Evolutionary conservation across 371 early-diverging fungal species (phyloP), one percentile per base, ranked within the genome.

Genomic region (Rhizopus sp.): DNA sequence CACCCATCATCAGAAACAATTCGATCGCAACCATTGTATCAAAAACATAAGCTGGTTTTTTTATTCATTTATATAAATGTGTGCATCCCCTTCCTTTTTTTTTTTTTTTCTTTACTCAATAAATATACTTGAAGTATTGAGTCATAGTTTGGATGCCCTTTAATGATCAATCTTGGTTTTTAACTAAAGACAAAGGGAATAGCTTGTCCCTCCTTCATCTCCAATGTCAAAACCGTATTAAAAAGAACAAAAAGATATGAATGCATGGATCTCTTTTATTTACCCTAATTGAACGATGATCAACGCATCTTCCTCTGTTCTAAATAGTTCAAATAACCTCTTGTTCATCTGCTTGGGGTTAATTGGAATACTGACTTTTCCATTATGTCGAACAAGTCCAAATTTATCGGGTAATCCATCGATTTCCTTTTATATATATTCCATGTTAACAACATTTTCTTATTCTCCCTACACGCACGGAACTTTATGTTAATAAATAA

Each of bases 361-460:
- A 47, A 89, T 73, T 7, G 89, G 89, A 42, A 89, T 80, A 9
- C 67, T 72, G 44, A 81, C 71, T 56, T 83, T 78, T 44, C 89
- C 87, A 44, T 86, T 89, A 58, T 81, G 77, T 16, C 86, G 75
- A 1, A 83, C 70, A 7, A 89, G 15, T 0, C 63, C 59, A 53
- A 87, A 85, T 7, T 64, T 48, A 2, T 59, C 68, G 0, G 89
- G 87, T 6, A 87, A 54, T 10, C 75, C 80, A 60, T 87, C 89
- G 32, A 89, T 64, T 62, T 89, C 89, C 71, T 82, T 42, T 10
- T 37, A 10, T 31, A n/a, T n/a, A 16, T n/a, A 9, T 29, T 45
- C 23, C 23, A 17, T 7, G 12, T 33, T 47, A 16, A 7, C 33
- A 13, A 15, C 29, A 13, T 30, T 51, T 29, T 34, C 42, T 50